Conservation (phyloP, 169 alveolate species). For the Cryptosporidium muris region DNA sequence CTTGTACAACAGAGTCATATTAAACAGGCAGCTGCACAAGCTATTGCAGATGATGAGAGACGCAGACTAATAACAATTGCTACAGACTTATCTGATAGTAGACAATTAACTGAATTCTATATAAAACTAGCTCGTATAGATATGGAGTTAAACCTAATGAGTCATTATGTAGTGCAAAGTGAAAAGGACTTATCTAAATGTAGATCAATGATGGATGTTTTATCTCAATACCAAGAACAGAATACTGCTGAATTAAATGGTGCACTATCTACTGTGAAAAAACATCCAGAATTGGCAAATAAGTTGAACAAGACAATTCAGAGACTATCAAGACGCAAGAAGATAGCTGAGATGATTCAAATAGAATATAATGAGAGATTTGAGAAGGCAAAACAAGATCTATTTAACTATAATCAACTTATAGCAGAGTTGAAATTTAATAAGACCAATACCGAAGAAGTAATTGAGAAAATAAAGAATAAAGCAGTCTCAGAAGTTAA, state of each 20-base stretch:
- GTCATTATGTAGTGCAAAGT: conserved; percentile 20
- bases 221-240: conserved; percentile 24
- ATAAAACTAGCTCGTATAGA: conserved; percentile 31
- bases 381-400: background rate
- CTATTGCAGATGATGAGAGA: conserved; percentile 11
- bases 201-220: conserved; percentile 6
- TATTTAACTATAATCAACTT: no score
- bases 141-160: conserved; percentile 35
- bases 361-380: conserved; percentile 7
- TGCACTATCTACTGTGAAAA: background rate
- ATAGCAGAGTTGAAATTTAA: no score
- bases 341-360: conserved; percentile 3
- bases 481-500: no score
- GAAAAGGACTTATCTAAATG: conserved; percentile 30
- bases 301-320: background rate
- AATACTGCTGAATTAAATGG: conserved; percentile 18
- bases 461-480: no score
- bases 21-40: conserved; percentile 17
- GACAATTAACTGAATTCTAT: conserved; percentile 47
- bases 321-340: conserved; percentile 18
- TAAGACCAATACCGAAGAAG: no score
- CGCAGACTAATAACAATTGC: conserved; percentile 1
- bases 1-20: conserved; percentile 28
- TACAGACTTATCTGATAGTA: conserved; percentile 16
- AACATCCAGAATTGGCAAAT: background rate